Evolutionary conservation across 768 basidiomycete genomes (phyloP).

Genomic region (Royoungia palumana): DNA sequence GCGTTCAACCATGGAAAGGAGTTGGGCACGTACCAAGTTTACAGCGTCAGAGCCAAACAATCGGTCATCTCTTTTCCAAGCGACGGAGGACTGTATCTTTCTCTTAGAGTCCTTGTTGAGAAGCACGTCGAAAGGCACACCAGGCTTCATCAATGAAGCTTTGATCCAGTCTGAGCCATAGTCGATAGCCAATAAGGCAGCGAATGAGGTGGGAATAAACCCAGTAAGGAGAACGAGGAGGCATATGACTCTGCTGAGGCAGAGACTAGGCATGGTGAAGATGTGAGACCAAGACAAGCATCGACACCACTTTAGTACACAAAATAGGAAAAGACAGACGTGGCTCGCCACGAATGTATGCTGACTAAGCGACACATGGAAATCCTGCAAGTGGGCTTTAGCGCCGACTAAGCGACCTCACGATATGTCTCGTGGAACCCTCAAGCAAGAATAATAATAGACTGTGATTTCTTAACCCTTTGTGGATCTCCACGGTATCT

Average conservation of each 20-base stretch:
- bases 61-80: slow-evolving; percentile 89
- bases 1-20: background rate
- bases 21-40: slow-evolving; percentile 62
- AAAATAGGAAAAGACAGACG: slow-evolving; percentile 7
- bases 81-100: slow-evolving; percentile 87
- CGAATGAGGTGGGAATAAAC: slow-evolving; percentile 40
- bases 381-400: too few species aligned
- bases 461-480: too few species aligned
- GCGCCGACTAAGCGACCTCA: too few species aligned
- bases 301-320: background rate
- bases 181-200: slow-evolving; percentile 91
- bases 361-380: slow-evolving; percentile 13
- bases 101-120: slow-evolving; percentile 96
- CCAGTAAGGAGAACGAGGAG: slow-evolving; percentile 22
- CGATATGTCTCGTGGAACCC: too few species aligned
- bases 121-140: slow-evolving; percentile 91
- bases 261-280: slow-evolving; percentile 20
- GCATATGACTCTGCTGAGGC: slow-evolving; percentile 26
- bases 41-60: slow-evolving; percentile 88
- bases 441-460: too few species aligned
- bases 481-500: background rate
- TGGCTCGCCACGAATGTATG: slow-evolving; percentile 19
- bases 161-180: slow-evolving; percentile 99
- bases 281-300: slow-evolving; percentile 12
- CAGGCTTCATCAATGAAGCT: slow-evolving; percentile 92